Base-by-base conservation (phyloP, 2,329 filamentous ascomycete genomes). In the Elsinoe arachidis region DNA sequence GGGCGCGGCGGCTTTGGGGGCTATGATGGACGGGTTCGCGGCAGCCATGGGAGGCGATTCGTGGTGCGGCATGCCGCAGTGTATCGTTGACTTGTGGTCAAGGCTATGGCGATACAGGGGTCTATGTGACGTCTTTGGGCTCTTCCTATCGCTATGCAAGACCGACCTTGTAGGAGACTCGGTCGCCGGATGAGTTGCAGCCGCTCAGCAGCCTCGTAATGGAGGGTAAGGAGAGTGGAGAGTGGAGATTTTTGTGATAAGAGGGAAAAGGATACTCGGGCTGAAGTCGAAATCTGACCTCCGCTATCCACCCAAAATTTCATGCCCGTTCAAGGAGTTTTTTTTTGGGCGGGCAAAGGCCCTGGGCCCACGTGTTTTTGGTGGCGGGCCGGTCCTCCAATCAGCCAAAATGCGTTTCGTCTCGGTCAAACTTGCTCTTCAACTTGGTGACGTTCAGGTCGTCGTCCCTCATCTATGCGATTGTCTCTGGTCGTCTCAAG, bases 11-110 rank as follows among this genome's bases (percentile, higher is more conserved):
- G 63, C 62, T 61, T 73, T 71, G 67, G 73, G 74, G 67, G 72
- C 72, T 60, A 78, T 73, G 63, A 78, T 70, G 59, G 70, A 68
- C 59, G 75, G 71, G 10, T 56, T 43, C 15, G 54, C 33, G 58
- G 70, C 70, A 47, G 67, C 62, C 74, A 77, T 76, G 60, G 74
- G 69, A 57, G 76, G 76, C 66, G 75, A 78, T 63, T 78, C 76
- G 67, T 70, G 71, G 68, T 78, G 76, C 63, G 76, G 76, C 76
- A 78, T 78, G 54, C 55, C 53, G 35, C 55, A 55, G 19, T 21
- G 15, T 17, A 9, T 11, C 15, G 21, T 10, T 6, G 17, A 11
- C 23, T 14, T 33, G 17, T 15, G 9, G 6, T 39, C 53, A 19
- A 44, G 26, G 19, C 15, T 26, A 14, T 15, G 44, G 17, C 9